Percentiles rank a stretch among this genome's conserved stretches.
phyloP scores from a whole-genome alignment of 176 grass and related monocot genomes.

The Chloris gayana region DNA sequence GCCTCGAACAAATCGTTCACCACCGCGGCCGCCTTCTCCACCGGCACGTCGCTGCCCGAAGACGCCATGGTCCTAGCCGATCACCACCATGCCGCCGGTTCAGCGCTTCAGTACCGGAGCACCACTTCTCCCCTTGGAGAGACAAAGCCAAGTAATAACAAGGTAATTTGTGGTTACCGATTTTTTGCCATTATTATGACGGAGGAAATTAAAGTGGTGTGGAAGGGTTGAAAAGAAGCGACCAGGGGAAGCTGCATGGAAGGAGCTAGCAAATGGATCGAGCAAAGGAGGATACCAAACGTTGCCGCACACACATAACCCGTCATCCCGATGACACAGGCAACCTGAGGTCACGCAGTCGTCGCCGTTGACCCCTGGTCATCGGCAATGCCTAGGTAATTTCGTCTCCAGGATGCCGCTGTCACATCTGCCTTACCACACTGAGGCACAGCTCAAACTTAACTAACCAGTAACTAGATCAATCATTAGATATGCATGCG shows the following conservation, averaged over 20 bases:
- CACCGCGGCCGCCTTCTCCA: constrained; percentile 19
- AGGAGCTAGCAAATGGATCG: background rate
- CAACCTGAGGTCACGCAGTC: constrained; percentile 19
- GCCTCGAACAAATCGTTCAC: constrained; percentile 33
- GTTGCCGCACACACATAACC: background rate
- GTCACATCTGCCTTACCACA: background rate
- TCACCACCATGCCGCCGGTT: background rate
- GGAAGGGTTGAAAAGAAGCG: constrained; percentile 22
- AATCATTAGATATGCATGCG: too few relatives aligned
- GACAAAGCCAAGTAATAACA: background rate
- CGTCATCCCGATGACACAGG: constrained; percentile 49
- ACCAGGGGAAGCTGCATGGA: constrained; percentile 40
- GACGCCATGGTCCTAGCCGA: constrained; percentile 25
- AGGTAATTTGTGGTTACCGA: background rate
- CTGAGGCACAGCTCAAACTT: background rate
- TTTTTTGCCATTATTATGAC: constrained; percentile 8
- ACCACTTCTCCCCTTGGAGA: background rate
- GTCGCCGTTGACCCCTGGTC: constrained; percentile 36
- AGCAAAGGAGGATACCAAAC: background rate
- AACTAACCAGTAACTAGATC: background rate
- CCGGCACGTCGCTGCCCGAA: constrained; percentile 33
- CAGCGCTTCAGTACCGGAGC: background rate
- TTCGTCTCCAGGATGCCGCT: constrained; percentile 15
- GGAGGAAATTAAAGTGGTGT: background rate
- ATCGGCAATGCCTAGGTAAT: constrained; percentile 25